phyloP scores from a whole-genome alignment of 2,329 filamentous ascomycete genomes.

The Ascochyta clinopodiicola region DNA sequence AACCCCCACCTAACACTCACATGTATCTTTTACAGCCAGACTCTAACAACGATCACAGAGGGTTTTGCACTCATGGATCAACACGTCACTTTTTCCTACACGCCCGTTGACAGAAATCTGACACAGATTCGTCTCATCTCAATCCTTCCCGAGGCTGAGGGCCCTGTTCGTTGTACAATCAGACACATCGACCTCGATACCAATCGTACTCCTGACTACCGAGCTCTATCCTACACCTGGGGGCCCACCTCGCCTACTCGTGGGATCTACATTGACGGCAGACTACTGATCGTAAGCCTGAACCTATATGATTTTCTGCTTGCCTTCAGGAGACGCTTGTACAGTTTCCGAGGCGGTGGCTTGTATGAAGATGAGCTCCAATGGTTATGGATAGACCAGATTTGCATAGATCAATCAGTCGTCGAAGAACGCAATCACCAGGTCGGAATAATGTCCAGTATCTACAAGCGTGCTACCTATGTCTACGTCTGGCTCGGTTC shows the following conservation, averaged over 20 bases:
- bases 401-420: no score
- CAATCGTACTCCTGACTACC: constrained; percentile 1
- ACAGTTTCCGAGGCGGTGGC: not conserved
- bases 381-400: no score
- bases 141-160: not conserved
- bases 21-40: not conserved
- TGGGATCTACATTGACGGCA: not conserved
- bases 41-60: not conserved
- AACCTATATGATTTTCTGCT: not conserved
- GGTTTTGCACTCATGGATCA: not conserved
- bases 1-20: not conserved
- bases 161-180: not conserved
- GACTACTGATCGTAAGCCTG: not conserved
- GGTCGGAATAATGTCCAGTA: no score
- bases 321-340: not conserved
- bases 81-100: not conserved
- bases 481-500: no score
- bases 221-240: not conserved
- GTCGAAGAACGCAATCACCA: no score
- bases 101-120: not conserved
- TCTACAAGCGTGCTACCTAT: no score
- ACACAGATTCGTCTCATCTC: not conserved
- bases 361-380: no score
- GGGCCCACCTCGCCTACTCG: not conserved
- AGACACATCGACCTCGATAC: not conserved